phyloP scores from a whole-genome alignment of 2,329 filamentous ascomycete species.

The Stagonosporopsis chrysanthemi region DNA sequence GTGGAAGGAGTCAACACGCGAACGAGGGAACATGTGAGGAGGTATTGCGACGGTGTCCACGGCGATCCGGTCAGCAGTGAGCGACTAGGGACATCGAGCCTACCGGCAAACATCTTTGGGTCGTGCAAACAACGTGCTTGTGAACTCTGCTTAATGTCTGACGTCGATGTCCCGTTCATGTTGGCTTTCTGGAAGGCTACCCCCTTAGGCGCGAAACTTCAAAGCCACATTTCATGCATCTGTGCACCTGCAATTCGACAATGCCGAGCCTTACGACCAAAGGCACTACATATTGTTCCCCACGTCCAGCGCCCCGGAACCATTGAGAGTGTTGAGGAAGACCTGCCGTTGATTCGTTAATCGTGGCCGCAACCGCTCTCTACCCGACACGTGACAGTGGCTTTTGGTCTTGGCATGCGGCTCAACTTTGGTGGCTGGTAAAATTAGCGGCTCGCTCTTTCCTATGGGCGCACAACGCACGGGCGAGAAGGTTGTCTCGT shows the following conservation, averaged over 20 bases:
- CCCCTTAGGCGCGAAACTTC: conserved; percentile 22
- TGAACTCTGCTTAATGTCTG: conserved; percentile 10
- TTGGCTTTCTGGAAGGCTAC: conserved; percentile 20
- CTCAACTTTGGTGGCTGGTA: conserved; percentile 6
- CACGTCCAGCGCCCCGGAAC: neutral
- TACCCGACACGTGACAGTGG: conserved; percentile 12
- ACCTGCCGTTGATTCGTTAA: neutral
- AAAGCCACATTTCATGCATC: conserved; percentile 14
- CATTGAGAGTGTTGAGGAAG: neutral
- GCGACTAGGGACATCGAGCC: conserved; percentile 5
- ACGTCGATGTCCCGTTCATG: conserved; percentile 17
- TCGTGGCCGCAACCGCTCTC: neutral
- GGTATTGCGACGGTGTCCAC: conserved; percentile 17
- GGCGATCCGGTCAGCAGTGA: conserved; percentile 22
- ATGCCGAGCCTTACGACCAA: neutral
- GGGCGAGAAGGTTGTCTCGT: conserved; percentile 25
- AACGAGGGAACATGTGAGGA: conserved; percentile 23
- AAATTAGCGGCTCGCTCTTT: conserved; percentile 20
- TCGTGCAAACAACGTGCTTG: conserved; percentile 15
- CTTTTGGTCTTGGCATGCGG: conserved; percentile 14
- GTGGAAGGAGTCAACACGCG: conserved; percentile 22
- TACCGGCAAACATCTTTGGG: neutral
- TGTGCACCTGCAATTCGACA: neutral
- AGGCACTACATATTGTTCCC: neutral
- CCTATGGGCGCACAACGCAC: conserved; percentile 17